Evolutionary conservation across 169 alveolate species (phyloP).

Genomic region (Miamiensis avidus): DNA sequence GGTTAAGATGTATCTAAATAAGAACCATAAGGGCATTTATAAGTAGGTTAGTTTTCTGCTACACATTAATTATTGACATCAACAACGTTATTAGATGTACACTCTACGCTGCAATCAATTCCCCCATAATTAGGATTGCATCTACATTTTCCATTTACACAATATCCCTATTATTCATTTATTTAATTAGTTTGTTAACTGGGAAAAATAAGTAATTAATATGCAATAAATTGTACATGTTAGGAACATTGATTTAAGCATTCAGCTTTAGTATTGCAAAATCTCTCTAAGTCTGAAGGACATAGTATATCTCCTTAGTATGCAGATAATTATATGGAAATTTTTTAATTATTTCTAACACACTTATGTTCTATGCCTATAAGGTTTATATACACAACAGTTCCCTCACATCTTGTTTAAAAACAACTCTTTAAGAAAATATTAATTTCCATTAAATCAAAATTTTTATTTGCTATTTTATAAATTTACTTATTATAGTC

Average conservation of each 20-base stretch:
- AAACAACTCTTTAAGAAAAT: neutral
- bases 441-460: too few relatives aligned
- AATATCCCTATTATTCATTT: neutral
- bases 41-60: too few relatives aligned
- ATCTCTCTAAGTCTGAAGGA: neutral
- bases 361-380: neutral
- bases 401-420: neutral
- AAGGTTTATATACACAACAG: neutral
- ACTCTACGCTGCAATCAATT: neutral
- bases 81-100: neutral
- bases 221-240: neutral
- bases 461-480: too few relatives aligned
- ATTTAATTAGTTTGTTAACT: too few relatives aligned
- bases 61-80: neutral
- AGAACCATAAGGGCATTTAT: too few relatives aligned
- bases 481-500: too few relatives aligned
- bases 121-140: neutral
- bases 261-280: neutral
- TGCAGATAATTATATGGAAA: neutral
- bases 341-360: neutral
- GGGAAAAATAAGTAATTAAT: too few relatives aligned
- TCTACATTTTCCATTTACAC: neutral
- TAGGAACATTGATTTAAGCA: neutral
- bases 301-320: neutral
- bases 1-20: neutral